Conservation (phyloP, 768 basidiomycete genomes). For the Agrocybe praecox region DNA sequence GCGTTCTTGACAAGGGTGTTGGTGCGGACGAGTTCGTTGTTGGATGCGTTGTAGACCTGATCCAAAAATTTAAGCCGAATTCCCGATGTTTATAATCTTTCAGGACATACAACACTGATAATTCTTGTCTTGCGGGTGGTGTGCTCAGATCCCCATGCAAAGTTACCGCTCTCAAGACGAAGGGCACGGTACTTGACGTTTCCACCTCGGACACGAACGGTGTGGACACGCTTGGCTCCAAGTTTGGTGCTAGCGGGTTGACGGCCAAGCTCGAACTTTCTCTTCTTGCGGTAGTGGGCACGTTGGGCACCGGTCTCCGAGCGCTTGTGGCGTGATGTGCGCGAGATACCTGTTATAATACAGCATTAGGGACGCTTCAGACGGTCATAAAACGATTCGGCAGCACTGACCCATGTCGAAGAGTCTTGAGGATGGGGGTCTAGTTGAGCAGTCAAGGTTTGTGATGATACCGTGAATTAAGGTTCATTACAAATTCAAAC, state of each 20-base stretch:
- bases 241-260: conserved; percentile 98
- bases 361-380: conserved; percentile 11
- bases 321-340: conserved; percentile 97
- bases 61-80: conserved; percentile 3
- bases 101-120: conserved; percentile 85
- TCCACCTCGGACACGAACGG: conserved; percentile 93
- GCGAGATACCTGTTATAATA: conserved; percentile 81
- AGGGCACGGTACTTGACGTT: conserved; percentile 96
- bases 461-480: conserved; percentile 58
- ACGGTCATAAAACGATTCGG: conserved; percentile 20
- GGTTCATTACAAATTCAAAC: conserved; percentile 39
- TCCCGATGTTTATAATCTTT: neutral
- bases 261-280: conserved; percentile 99
- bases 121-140: conserved; percentile 94
- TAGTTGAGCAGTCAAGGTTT: conserved; percentile 43
- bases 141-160: conserved; percentile 97
- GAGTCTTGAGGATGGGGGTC: conserved; percentile 69
- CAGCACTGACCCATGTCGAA: conserved; percentile 74
- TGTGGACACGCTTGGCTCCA: conserved; percentile 93
- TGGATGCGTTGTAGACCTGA: conserved; percentile 97
- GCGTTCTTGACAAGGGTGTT: conserved; percentile 98
- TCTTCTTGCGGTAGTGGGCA: conserved; percentile 98
- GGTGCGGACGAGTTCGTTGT: conserved; percentile 99
- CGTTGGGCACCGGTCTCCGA: conserved; percentile 91
- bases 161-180: conserved; percentile 96